These are phyloP conservation scores for Spergularia bocconei DNA, from an alignment of 148 eudicot genomes.

Conservation along the genomic window DNA sequence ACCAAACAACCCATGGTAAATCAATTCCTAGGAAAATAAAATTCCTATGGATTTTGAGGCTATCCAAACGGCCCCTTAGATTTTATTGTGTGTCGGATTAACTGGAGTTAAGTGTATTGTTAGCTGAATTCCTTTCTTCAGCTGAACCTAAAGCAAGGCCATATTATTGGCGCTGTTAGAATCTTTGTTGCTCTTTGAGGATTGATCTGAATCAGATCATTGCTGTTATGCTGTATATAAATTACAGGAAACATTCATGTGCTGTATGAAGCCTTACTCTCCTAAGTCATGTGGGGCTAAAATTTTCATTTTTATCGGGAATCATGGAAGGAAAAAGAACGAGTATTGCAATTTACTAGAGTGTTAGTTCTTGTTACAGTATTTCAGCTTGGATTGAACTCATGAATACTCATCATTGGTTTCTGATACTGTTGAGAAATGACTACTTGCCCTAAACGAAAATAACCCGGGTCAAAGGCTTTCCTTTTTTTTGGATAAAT, in stretches of 20 bases:
- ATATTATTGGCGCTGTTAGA: neutral
- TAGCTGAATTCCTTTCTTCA: neutral
- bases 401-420: neutral
- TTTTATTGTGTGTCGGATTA: neutral
- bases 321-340: neutral
- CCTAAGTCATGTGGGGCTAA: neutral
- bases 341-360: neutral
- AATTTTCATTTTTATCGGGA: neutral
- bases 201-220: neutral
- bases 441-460: neutral
- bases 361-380: neutral
- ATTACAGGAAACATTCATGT: slow-evolving; percentile 1
- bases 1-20: too few relatives aligned
- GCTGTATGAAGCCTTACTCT: neutral
- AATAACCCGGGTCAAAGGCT: neutral
- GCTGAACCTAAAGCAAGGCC: neutral
- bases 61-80: too few relatives aligned
- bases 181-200: neutral
- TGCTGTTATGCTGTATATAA: neutral
- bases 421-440: neutral
- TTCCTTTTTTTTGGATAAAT: neutral
- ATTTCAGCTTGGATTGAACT: neutral
- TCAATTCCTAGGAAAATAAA: too few relatives aligned
- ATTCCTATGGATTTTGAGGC: too few relatives aligned
- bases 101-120: slow-evolving; percentile 6